phyloP scores from a whole-genome alignment of 1,284 basidiomycete genomes.

The Trametes versicolor region DNA sequence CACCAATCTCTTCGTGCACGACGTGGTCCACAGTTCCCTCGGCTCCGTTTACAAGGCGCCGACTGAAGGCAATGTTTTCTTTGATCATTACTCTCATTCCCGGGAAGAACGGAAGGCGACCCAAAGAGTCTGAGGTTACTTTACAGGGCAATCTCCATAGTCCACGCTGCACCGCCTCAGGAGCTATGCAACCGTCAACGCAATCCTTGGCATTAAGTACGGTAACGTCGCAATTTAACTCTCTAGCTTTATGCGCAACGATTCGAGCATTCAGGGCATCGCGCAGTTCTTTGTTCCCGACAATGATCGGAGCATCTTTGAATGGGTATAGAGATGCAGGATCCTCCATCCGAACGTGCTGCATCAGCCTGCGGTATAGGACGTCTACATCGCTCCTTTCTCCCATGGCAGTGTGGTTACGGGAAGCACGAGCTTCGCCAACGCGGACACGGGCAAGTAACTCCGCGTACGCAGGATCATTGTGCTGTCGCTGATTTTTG shows the following conservation, averaged over 20 bases:
- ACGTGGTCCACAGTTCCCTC: slow-evolving; percentile 36
- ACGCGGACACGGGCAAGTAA: neutral
- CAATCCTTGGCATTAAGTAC: neutral
- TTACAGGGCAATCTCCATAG: neutral
- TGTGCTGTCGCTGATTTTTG: slow-evolving; percentile 4
- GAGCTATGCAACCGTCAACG: neutral
- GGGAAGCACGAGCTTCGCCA: neutral
- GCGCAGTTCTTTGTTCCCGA: neutral
- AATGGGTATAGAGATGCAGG: neutral
- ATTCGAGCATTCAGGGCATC: slow-evolving; percentile 12
- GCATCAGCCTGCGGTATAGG: neutral
- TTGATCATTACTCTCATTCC: slow-evolving; percentile 46
- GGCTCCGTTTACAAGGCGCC: slow-evolving; percentile 41
- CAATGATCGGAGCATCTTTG: slow-evolving; percentile 1
- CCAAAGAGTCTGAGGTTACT: slow-evolving; percentile 14
- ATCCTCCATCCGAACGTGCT: neutral
- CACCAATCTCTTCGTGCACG: slow-evolving; percentile 20
- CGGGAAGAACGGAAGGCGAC: slow-evolving; percentile 24
- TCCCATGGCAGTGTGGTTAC: neutral
- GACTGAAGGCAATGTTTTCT: slow-evolving; percentile 38
- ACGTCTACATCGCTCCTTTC: neutral
- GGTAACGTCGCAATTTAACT: neutral
- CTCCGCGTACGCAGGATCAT: neutral
- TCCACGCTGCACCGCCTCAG: neutral
- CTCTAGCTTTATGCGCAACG: neutral